Conservation (phyloP, 2,329 filamentous ascomycete genomes). For the Sclerotinia subarctica region DNA sequence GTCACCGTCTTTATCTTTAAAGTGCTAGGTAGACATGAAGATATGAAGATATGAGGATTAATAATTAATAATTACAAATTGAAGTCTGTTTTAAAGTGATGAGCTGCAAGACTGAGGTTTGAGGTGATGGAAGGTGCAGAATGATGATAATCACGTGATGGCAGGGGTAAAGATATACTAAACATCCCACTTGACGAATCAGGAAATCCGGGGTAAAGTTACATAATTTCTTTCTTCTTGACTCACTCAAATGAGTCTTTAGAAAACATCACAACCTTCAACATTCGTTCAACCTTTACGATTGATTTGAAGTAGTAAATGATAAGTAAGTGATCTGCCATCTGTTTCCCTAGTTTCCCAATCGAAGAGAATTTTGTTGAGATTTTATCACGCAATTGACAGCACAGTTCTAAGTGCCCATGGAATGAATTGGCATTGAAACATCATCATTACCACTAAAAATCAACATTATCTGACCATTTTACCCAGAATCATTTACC, state of each 20-base stretch:
- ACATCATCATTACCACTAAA: background rate
- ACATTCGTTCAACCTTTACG: too few relatives aligned
- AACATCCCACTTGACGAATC: conserved; percentile 12
- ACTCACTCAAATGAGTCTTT: background rate
- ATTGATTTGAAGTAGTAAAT: background rate
- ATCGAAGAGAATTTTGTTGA: background rate
- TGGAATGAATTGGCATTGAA: background rate
- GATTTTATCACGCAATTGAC: background rate
- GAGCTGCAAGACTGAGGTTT: background rate
- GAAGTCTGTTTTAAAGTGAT: background rate
- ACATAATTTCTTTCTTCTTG: background rate
- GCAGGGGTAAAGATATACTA: background rate
- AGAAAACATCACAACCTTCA: background rate
- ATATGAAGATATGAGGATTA: background rate
- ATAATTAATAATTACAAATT: background rate
- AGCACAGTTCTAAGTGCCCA: background rate
- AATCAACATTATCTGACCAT: background rate
- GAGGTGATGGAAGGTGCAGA: background rate
- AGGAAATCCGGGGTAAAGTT: conserved; percentile 17
- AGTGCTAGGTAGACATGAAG: too few relatives aligned
- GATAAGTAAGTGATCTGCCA: background rate
- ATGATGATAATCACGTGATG: background rate
- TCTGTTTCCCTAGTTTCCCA: background rate
- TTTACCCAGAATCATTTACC: background rate
- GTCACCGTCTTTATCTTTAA: background rate